Evolutionary conservation across 192 early-diverging fungal genomes (phyloP), one percentile per base, ranked within the genome.

Genomic region (Entophlyctis luteolus): DNA sequence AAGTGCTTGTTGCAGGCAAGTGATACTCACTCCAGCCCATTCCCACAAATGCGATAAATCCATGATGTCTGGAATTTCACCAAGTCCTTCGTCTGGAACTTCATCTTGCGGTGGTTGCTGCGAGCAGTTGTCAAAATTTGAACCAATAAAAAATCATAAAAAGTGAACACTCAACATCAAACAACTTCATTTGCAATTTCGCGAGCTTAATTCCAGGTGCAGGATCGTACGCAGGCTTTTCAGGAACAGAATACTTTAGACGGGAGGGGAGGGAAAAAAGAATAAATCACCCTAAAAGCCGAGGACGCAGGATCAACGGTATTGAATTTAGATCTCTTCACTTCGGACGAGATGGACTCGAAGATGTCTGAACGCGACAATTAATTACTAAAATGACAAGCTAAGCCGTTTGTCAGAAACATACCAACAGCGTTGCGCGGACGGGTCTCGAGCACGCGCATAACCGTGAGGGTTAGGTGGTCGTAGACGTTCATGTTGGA

Each of bases 21-120:
- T 31, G 22, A 0, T 42, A 55, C 75, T 65, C 67, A 84, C 81
- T 6, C 84, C 84, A 28, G 81, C 84, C 84, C 84, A 84, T 70
- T 86, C 82, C 74, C 81, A 86, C 18, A 86, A 58, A 48, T 75
- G 75, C 6, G 76, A 59, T 0, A 81, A 67, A 36, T 85, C 81
- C 77, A 86, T 71, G 33, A 86, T 78, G 65, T 86, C 84, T 1
- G 84, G 84, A 25, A 86, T 78, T 62, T 86, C 84, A 37, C 79
- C 82, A 1, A 48, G 52, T 6, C 48, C 72, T 29, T 86, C 81
- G n/a, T 71, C 77, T 14, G 42, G 75, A 3, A 38, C 50, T 6
- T 71, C 58, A 42, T 77, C 75, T 33, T 80, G 79, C 14, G 62
- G 27, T 12, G 57, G 38, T 59, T 67, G 46, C 75, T 75, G 45